Conservation (phyloP, 2,329 filamentous ascomycete genomes). For the Aureobasidium sp. region DNA sequence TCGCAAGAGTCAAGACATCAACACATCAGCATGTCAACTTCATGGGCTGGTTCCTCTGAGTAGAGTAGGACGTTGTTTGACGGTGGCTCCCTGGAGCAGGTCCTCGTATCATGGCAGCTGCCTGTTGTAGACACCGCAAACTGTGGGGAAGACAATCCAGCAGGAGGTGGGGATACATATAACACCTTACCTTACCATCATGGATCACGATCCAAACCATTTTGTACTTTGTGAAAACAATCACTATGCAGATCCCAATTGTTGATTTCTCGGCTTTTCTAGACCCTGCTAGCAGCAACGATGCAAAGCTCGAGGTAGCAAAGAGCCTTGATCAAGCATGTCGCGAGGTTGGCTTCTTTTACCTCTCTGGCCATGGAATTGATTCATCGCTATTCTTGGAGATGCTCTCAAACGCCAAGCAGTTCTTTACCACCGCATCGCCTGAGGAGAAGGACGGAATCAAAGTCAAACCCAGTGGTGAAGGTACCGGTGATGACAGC, state of each 20-base stretch:
- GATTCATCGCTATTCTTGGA: background rate
- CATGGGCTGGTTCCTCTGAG: too few species aligned
- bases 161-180: background rate
- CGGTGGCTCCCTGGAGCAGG: background rate
- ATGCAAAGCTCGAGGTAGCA: background rate
- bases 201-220: background rate
- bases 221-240: background rate
- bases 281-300: background rate
- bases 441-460: background rate
- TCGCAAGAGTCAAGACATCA: background rate
- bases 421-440: conserved; percentile 1
- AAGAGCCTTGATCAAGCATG: conserved; percentile 2
- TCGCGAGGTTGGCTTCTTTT: conserved; percentile 7
- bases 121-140: background rate
- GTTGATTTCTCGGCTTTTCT: conserved; percentile 1
- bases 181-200: too few species aligned
- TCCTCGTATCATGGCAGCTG: background rate
- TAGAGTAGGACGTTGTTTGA: too few species aligned
- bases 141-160: background rate
- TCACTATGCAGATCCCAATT: background rate
- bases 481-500: background rate
- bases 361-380: conserved; percentile 4
- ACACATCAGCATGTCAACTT: too few species aligned
- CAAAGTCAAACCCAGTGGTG: background rate
- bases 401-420: background rate